phyloP scores from a whole-genome alignment of 257 asterid species.

The Nyctanthes arbortristis region DNA sequence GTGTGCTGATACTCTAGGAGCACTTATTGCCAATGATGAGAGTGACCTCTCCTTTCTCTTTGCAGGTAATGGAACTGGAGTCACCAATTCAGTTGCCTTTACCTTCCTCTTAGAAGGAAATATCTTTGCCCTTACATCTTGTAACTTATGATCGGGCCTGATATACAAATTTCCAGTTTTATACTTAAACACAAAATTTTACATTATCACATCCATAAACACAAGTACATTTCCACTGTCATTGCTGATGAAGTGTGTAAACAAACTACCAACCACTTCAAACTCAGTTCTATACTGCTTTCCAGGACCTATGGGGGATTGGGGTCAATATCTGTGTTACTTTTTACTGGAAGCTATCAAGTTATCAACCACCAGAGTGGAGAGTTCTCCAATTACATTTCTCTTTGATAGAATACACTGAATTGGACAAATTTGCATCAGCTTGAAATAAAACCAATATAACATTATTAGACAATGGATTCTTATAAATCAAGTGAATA shows the following conservation, averaged over 20 bases:
- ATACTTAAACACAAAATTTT: not conserved
- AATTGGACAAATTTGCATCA: not conserved
- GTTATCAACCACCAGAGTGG: not conserved
- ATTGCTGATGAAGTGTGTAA: not conserved
- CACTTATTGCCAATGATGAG: slow-evolving; percentile 88
- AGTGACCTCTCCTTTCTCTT: slow-evolving; percentile 98
- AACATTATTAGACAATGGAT: not conserved
- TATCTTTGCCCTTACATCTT: slow-evolving; percentile 87
- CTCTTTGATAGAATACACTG: not conserved
- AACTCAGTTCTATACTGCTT: not conserved
- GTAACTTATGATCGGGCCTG: slow-evolving; percentile 95
- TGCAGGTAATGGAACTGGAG: slow-evolving; percentile 70
- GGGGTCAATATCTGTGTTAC: not conserved
- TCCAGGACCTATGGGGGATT: not conserved
- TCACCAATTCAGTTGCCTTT: slow-evolving; percentile 65
- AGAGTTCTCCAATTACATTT: not conserved
- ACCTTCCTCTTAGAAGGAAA: slow-evolving; percentile 89
- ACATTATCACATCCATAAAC: slow-evolving; percentile 1
- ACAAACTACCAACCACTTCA: not conserved
- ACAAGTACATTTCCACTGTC: slow-evolving; percentile 5
- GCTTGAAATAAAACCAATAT: not conserved
- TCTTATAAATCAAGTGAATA: not conserved
- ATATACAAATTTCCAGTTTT: slow-evolving; percentile 20
- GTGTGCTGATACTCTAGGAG: slow-evolving; percentile 93
- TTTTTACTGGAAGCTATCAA: not conserved